Evolutionary conservation across 2,329 filamentous ascomycete species (phyloP).

Genomic region (Trichoderma cornu-damae): DNA sequence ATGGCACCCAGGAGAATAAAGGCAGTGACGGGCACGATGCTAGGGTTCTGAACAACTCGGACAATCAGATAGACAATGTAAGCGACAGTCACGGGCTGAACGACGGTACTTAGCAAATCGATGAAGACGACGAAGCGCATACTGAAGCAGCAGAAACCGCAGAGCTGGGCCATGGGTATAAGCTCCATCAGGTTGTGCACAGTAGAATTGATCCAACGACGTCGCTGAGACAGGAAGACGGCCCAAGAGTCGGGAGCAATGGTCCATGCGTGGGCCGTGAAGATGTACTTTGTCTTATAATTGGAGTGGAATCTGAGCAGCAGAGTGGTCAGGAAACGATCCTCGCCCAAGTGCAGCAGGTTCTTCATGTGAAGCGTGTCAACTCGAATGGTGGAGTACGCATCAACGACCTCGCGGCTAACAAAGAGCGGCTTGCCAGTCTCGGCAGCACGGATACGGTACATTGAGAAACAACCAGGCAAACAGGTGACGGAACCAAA

Average conservation of each 20-base stretch:
- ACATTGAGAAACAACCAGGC: constrained; percentile 99
- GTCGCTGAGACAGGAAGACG: constrained; percentile 95
- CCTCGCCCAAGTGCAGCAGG: constrained; percentile 89
- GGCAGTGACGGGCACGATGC: constrained; percentile 71
- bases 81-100: constrained; percentile 84
- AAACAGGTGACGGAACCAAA: constrained; percentile 97
- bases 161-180: constrained; percentile 87
- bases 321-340: constrained; percentile 93
- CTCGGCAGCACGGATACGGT: constrained; percentile 89
- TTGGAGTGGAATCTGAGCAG: constrained; percentile 86
- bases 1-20: constrained; percentile 92
- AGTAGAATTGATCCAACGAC: constrained; percentile 99
- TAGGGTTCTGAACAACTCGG: constrained; percentile 56
- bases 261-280: constrained; percentile 89
- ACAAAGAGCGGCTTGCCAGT: constrained; percentile 95
- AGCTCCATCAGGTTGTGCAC: constrained; percentile 97
- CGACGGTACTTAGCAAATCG: constrained; percentile 83
- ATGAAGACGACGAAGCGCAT: constrained; percentile 98
- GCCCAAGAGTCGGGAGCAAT: constrained; percentile 91
- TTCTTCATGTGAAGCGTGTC: constrained; percentile 99
- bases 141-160: constrained; percentile 99
- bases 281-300: constrained; percentile 98
- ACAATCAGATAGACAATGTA: constrained; percentile 90
- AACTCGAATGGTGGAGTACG: constrained; percentile 87
- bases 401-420: constrained; percentile 81